Evolutionary conservation across 2,329 filamentous ascomycete species (phyloP).

Genomic region (Colletotrichum paranaense): DNA sequence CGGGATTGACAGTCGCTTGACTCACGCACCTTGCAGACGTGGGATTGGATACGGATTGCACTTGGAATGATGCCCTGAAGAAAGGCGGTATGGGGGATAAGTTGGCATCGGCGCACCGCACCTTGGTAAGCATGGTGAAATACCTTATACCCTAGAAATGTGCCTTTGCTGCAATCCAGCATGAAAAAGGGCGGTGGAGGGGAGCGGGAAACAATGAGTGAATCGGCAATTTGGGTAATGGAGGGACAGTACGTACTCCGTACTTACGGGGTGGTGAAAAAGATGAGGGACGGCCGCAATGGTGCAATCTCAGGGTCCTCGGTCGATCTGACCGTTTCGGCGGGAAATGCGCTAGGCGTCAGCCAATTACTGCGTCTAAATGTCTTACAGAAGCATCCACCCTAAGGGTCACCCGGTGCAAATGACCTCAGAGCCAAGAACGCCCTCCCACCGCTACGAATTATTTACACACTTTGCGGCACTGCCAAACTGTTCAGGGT

Average conservation of each 20-base stretch:
- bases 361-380: slow-evolving; percentile 17
- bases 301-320: slow-evolving; percentile 33
- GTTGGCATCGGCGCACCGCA: not conserved
- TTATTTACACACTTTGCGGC: not conserved
- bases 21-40: slow-evolving; percentile 5
- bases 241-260: too few relatives aligned
- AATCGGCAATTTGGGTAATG: too few relatives aligned
- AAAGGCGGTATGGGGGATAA: not conserved
- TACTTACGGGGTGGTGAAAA: too few relatives aligned
- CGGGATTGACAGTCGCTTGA: not conserved
- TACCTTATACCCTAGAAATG: too few relatives aligned
- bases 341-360: slow-evolving; percentile 22
- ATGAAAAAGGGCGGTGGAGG: too few relatives aligned
- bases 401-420: slow-evolving; percentile 23
- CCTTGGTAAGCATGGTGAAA: not conserved
- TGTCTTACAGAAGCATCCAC: slow-evolving; percentile 20
- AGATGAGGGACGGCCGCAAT: not conserved
- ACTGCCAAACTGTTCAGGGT: not conserved
- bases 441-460: slow-evolving; percentile 18
- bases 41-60: slow-evolving; percentile 1
- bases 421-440: slow-evolving; percentile 34
- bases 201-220: too few relatives aligned
- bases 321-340: slow-evolving; percentile 26
- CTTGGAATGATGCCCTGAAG: not conserved
- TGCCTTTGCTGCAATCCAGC: too few relatives aligned